A percentile compares a stretch with the other conserved stretches of the same genome.
phyloP scores from a whole-genome alignment of 192 early-diverging fungal genomes.

The Jimgerdemannia lactiflua region DNA sequence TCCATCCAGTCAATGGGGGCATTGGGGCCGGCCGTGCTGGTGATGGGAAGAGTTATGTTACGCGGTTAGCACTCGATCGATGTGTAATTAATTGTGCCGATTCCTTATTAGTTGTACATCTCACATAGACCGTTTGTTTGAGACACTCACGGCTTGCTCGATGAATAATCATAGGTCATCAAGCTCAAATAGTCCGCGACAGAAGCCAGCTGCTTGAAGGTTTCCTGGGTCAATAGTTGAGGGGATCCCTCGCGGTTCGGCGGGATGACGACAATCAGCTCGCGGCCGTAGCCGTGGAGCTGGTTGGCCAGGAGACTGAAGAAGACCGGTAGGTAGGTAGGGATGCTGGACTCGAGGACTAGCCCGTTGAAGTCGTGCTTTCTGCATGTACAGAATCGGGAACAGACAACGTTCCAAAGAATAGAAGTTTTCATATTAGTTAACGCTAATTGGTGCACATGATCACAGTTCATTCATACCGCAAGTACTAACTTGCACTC shows the following conservation, averaged over 20 bases:
- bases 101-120: neutral
- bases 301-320: slow-evolving; percentile 1
- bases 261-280: slow-evolving; percentile 28
- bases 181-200: slow-evolving; percentile 32
- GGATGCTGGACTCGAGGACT: slow-evolving; percentile 24
- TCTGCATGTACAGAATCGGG: slow-evolving; percentile 2
- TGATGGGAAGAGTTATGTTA: neutral
- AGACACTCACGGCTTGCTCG: slow-evolving; percentile 6
- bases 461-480: too few relatives aligned
- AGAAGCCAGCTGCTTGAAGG: slow-evolving; percentile 13
- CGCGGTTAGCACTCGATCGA: too few relatives aligned
- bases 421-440: neutral
- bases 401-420: neutral
- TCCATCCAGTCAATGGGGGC: slow-evolving; percentile 36
- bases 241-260: slow-evolving; percentile 16
- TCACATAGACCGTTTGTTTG: neutral
- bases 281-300: slow-evolving; percentile 14
- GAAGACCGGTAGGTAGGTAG: slow-evolving; percentile 17
- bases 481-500: slow-evolving; percentile 24
- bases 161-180: slow-evolving; percentile 40
- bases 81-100: too few relatives aligned
- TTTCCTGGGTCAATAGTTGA: slow-evolving; percentile 7
- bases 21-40: slow-evolving; percentile 24
- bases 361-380: slow-evolving; percentile 31
- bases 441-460: neutral